Percentiles rank a stretch among this genome's conserved stretches.
These are phyloP conservation scores for Arabidopsis suecica DNA, from an alignment of 345 rosid species.

Conservation along the genomic window DNA sequence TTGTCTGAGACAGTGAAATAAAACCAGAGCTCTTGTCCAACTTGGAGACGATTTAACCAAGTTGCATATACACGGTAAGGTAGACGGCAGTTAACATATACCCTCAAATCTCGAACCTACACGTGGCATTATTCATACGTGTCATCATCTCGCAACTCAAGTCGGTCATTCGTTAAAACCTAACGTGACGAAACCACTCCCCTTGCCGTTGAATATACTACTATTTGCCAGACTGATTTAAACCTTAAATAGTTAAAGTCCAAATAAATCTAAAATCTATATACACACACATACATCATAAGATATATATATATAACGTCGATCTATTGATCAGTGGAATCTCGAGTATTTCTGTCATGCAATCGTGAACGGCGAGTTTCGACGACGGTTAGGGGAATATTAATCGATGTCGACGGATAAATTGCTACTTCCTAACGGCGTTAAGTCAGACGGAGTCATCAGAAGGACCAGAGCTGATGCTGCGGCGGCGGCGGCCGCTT, in stretches of 20 bases:
- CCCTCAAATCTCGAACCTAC: background rate
- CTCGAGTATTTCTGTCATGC: conserved; percentile 23
- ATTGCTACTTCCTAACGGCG: conserved; percentile 52
- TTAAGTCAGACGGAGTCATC: conserved; percentile 42
- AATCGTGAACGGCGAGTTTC: conserved; percentile 33
- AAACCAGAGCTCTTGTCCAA: conserved; percentile 23
- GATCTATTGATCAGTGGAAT: conserved; percentile 16
- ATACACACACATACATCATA: background rate
- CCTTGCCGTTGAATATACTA: conserved; percentile 32
- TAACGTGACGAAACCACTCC: conserved; percentile 43
- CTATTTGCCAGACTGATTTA: conserved; percentile 3
- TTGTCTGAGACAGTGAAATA: background rate
- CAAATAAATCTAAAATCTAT: background rate
- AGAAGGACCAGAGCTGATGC: conserved; percentile 33
- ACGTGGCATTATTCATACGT: conserved; percentile 15
- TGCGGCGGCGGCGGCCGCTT: conserved; percentile 11
- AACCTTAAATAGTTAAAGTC: background rate
- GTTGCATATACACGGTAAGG: conserved; percentile 21
- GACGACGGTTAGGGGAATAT: conserved; percentile 4
- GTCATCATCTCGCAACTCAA: conserved; percentile 6
- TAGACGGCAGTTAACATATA: conserved; percentile 26
- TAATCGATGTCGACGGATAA: conserved; percentile 60
- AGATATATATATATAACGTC: background rate
- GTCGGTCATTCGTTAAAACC: background rate
- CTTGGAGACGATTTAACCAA: conserved; percentile 37